These are phyloP conservation scores for Colletotrichum sojae DNA, from an alignment of 2,329 filamentous ascomycete species.

Conservation along the genomic window DNA sequence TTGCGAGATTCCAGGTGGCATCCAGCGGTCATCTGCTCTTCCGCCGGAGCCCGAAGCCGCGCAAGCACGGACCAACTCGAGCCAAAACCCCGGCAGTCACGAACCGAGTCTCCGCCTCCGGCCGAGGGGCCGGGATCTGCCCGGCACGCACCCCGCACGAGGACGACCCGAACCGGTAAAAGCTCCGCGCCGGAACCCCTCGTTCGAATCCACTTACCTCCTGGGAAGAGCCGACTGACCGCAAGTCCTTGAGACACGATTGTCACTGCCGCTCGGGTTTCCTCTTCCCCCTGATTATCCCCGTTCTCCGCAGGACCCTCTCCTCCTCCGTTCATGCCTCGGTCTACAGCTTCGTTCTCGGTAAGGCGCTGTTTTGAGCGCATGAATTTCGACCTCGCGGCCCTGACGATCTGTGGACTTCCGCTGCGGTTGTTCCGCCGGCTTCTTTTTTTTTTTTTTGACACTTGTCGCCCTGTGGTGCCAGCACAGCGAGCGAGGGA, in stretches of 20 bases:
- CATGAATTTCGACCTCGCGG: background rate
- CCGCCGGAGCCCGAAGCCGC: background rate
- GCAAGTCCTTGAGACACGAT: slow-evolving; percentile 3
- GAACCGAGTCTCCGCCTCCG: background rate
- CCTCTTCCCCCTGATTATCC: background rate
- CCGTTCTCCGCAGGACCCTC: too few relatives aligned
- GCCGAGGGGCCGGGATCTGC: slow-evolving; percentile 23
- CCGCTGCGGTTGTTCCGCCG: background rate
- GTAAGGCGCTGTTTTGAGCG: background rate
- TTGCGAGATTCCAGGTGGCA: background rate
- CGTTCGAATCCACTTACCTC: background rate
- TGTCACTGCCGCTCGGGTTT: background rate
- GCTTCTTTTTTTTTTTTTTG: background rate
- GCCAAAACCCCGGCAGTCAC: background rate
- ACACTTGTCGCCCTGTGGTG: background rate
- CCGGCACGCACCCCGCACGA: slow-evolving; percentile 26
- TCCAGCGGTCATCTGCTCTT: background rate
- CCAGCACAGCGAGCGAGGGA: background rate
- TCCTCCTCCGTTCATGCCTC: slow-evolving; percentile 14
- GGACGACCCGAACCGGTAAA: slow-evolving; percentile 31
- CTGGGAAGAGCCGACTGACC: background rate
- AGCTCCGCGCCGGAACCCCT: slow-evolving; percentile 23
- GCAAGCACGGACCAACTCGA: slow-evolving; percentile 1
- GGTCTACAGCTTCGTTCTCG: background rate
- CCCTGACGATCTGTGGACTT: slow-evolving; percentile 23